phyloP scores from a whole-genome alignment of 2,329 filamentous ascomycete genomes.

The Sordariomycetes sp. region DNA sequence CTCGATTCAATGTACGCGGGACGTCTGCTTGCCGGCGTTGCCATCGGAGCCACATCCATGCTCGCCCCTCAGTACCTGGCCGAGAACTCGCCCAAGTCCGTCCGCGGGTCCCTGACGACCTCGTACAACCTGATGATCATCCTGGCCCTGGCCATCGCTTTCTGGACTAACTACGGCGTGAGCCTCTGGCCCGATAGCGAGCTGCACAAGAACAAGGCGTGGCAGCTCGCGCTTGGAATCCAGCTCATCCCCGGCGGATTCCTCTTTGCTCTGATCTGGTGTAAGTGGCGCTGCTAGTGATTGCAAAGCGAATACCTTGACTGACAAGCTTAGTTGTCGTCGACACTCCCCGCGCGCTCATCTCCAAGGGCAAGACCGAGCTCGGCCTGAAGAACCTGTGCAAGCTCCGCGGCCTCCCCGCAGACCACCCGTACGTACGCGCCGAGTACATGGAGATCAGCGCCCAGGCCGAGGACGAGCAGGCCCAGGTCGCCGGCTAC shows the following conservation, averaged over 20 bases:
- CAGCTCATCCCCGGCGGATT: conserved; percentile 26
- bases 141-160: conserved; percentile 20
- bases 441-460: conserved; percentile 9
- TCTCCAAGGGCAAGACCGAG: conserved; percentile 13
- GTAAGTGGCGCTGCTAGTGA: too few species aligned
- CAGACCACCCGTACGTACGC: conserved; percentile 8
- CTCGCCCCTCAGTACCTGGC: conserved; percentile 29
- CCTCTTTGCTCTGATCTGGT: conserved; percentile 22
- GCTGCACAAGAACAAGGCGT: conserved; percentile 19
- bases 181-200: conserved; percentile 14
- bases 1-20: conserved; percentile 25
- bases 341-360: conserved; percentile 14
- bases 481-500: background rate
- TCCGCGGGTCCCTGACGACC: conserved; percentile 28
- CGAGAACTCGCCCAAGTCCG: conserved; percentile 28
- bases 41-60: conserved; percentile 24
- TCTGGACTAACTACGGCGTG: conserved; percentile 20
- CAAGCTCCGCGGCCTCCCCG: conserved; percentile 18
- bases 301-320: too few species aligned
- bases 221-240: conserved; percentile 24
- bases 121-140: conserved; percentile 30
- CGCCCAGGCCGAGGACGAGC: conserved; percentile 8
- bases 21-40: conserved; percentile 23
- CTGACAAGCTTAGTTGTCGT: conserved; percentile 15
- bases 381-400: conserved; percentile 21